Evolutionary conservation across 768 basidiomycete genomes (phyloP), one percentile per base, ranked within the genome.

Genomic region (Russula earlei): DNA sequence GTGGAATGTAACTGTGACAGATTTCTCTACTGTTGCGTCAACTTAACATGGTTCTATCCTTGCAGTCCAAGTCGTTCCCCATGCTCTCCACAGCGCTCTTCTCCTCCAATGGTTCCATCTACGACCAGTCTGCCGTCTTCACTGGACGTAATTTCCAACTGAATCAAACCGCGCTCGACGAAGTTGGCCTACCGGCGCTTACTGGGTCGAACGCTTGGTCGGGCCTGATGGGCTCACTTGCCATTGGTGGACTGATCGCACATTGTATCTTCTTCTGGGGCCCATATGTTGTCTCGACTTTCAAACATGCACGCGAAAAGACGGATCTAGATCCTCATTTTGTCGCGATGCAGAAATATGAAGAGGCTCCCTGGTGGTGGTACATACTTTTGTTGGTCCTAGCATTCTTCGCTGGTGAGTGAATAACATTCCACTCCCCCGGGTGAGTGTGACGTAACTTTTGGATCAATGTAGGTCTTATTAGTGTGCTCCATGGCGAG

Each of bases 291-390:
- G 60, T 67, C 2, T 69, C 75, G 1, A 77, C 79, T 0, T 79
- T 82, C 69, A 77, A 72, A 59, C 71, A 76, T 40, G 75, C 76
- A 1, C 69, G 72, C 36, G 59, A 63, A 20, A 73, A 72, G 54
- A 72, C 71, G 1, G 77, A 79, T 56, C 74, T 78, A 0, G 82
- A 83, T 61, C 79, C 75, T 7, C 82, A 84, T 63, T 81, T 77
- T 65, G 70, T 76, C 72, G 76, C 78, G 1, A 81, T 79, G 76
- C 72, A 77, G 60, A 79, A 77, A 64, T 83, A 83, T 67, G 71
- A 76, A 36, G 80, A 83, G 67, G 78, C 74, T 0, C 82, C 82
- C 2, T 75, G 73, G 75, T 82, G 77, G 72, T 83, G 82, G 82
- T 83, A 83, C 64, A 57, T 67, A 9, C 63, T 72, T 29, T 72